phyloP scores from a whole-genome alignment of 148 eudicot species.

The Pharnaceum exiguum region DNA sequence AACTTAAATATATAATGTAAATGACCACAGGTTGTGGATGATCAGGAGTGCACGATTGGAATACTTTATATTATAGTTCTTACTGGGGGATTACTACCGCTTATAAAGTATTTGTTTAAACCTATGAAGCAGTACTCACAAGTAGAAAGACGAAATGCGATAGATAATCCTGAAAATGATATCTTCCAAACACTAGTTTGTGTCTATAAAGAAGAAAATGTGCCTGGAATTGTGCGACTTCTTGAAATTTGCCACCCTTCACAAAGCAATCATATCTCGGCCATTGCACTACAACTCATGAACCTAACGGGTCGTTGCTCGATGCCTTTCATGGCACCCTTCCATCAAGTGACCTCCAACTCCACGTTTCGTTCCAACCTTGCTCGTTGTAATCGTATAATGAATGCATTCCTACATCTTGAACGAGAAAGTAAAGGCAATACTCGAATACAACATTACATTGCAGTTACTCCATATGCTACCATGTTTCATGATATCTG shows the following conservation, averaged over 20 bases:
- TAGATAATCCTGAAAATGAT: background rate
- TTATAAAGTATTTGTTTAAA: slow-evolving; percentile 4
- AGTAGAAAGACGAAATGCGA: slow-evolving; percentile 11
- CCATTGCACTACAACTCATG: slow-evolving; percentile 12
- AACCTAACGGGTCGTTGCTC: slow-evolving; percentile 21
- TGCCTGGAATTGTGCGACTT: slow-evolving; percentile 16
- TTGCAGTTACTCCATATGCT: slow-evolving; percentile 12
- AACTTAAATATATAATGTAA: background rate
- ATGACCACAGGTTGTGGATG: background rate
- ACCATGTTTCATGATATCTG: slow-evolving; percentile 21
- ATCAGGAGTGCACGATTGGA: background rate
- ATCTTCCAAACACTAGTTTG: background rate
- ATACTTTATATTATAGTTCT: background rate
- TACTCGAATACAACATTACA: slow-evolving; percentile 14
- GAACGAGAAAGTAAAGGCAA: slow-evolving; percentile 12
- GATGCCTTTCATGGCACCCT: slow-evolving; percentile 13
- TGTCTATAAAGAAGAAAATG: slow-evolving; percentile 6
- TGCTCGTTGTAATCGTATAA: slow-evolving; percentile 14
- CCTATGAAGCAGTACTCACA: slow-evolving; percentile 15
- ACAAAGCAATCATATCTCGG: background rate
- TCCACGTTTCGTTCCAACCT: slow-evolving; percentile 13
- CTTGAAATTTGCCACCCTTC: slow-evolving; percentile 11
- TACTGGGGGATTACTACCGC: background rate
- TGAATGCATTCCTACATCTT: slow-evolving; percentile 6
- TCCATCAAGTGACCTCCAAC: slow-evolving; percentile 13